Conservation (phyloP, 208 protist species). For the Sergeia podlipaevii region DNA sequence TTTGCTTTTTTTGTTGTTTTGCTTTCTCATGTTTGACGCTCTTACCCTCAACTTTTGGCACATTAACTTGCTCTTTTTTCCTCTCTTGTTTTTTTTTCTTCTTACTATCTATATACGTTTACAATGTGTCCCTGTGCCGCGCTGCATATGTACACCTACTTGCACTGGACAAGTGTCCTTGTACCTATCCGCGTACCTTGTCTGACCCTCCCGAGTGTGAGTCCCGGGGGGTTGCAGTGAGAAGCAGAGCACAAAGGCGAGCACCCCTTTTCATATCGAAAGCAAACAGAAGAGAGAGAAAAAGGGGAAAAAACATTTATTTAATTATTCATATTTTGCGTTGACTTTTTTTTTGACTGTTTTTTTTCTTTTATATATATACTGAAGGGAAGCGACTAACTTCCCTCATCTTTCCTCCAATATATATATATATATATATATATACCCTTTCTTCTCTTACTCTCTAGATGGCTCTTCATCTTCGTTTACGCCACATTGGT, state of each 20-base stretch:
- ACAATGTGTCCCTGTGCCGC: too few species aligned
- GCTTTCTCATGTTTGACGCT: not conserved
- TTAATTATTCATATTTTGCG: conserved; percentile 9
- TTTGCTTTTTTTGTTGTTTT: conserved; percentile 3
- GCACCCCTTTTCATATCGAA: not conserved
- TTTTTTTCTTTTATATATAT: conserved; percentile 6
- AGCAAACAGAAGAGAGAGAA: not conserved
- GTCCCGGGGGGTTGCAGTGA: too few species aligned
- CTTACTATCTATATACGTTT: conserved; percentile 4
- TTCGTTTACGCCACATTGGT: not conserved
- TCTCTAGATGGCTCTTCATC: not conserved
- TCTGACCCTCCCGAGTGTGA: too few species aligned
- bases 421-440: conserved; percentile 37
- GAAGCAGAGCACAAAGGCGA: too few species aligned
- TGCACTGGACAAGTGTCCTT: conserved; percentile 8
- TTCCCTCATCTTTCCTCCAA: conserved; percentile 1
- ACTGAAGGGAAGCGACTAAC: not conserved
- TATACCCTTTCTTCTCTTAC: not conserved
- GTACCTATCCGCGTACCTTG: not conserved
- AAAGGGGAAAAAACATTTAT: conserved; percentile 12
- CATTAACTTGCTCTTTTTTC: conserved; percentile 7
- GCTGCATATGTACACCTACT: conserved; percentile 1
- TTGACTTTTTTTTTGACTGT: not conserved
- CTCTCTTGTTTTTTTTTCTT: conserved; percentile 1
- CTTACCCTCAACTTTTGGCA: not conserved